Conservation (phyloP, 441 rosid species). For the Adansonia madagascariensis region DNA sequence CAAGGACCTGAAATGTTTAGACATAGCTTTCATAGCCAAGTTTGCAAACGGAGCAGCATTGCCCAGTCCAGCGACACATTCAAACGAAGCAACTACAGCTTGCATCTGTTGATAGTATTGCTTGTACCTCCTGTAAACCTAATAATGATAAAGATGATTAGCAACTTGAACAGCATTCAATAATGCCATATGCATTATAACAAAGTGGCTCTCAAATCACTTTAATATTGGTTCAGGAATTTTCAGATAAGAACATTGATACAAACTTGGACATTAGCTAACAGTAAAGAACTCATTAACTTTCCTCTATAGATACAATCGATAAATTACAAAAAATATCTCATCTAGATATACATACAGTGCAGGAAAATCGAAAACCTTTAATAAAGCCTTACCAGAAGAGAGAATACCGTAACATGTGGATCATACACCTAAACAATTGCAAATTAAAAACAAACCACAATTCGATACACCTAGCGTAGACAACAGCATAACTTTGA, state of each 20-base stretch:
- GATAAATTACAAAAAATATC: background rate
- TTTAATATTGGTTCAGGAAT: too few species aligned
- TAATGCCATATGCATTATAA: too few species aligned
- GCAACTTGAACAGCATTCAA: too few species aligned
- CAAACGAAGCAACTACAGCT: slow-evolving; percentile 71
- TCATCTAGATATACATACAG: background rate
- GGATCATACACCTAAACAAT: background rate
- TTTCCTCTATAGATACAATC: too few species aligned
- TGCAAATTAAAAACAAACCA: background rate
- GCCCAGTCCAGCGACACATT: slow-evolving; percentile 76
- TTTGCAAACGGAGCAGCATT: slow-evolving; percentile 79
- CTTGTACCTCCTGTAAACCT: slow-evolving; percentile 79
- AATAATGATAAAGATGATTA: background rate
- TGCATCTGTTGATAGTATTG: slow-evolving; percentile 85
- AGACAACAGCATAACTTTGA: background rate
- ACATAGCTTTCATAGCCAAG: slow-evolving; percentile 68
- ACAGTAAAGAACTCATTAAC: background rate
- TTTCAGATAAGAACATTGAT: too few species aligned
- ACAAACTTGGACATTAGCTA: background rate
- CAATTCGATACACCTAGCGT: background rate
- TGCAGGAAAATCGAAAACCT: background rate
- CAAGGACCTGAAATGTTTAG: slow-evolving; percentile 73
- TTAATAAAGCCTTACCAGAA: background rate
- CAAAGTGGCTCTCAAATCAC: too few species aligned
- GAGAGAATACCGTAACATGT: background rate